Conservation (phyloP, 257 asterid species). For the Rehmannia glutinosa region DNA sequence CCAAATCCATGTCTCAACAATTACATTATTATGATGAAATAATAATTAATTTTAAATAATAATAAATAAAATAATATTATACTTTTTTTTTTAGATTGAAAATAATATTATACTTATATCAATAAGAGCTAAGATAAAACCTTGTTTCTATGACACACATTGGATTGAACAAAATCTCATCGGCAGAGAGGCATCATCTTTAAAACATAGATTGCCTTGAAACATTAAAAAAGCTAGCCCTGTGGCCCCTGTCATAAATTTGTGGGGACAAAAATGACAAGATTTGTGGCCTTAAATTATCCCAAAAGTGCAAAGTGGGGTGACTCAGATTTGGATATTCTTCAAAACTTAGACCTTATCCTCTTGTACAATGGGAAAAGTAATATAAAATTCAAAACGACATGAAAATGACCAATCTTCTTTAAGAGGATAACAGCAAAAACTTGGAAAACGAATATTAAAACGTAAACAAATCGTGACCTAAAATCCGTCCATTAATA, state of each 20-base stretch:
- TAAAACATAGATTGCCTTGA: conserved; percentile 3
- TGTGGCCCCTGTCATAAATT: conserved; percentile 27
- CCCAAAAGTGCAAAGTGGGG: conserved; percentile 20
- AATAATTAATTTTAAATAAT: too few species aligned
- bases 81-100: too few species aligned
- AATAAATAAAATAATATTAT: too few species aligned
- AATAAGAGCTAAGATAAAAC: too few species aligned
- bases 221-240: background rate
- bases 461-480: background rate
- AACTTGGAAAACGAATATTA: background rate
- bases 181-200: background rate
- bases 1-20: too few species aligned
- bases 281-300: background rate
- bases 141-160: too few species aligned
- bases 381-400: conserved; percentile 29
- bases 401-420: conserved; percentile 18
- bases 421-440: conserved; percentile 6
- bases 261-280: conserved; percentile 30
- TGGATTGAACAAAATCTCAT: background rate
- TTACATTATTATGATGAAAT: too few species aligned
- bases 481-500: background rate
- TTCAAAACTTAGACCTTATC: conserved; percentile 31
- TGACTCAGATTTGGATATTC: conserved; percentile 56
- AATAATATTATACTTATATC: too few species aligned
- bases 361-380: conserved; percentile 21